Conservation (phyloP, 345 rosid species). For the Brassica juncea region DNA sequence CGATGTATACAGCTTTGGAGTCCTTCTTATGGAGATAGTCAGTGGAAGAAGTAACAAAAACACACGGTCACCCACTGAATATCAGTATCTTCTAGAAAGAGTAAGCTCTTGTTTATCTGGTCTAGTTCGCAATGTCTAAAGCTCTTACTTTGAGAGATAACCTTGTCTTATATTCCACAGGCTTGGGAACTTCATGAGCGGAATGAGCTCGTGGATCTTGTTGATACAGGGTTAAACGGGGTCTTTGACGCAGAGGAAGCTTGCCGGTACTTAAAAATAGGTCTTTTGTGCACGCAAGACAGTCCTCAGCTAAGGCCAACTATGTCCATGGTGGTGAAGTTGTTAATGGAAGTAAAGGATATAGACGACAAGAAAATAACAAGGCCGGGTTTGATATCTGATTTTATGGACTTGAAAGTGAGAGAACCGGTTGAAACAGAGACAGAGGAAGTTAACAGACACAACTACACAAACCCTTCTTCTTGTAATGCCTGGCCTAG, state of each 20-base stretch:
- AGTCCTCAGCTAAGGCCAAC: conserved; percentile 65
- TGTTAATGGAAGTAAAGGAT: conserved; percentile 51
- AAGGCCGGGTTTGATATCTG: conserved; percentile 73
- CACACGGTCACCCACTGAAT: conserved; percentile 62
- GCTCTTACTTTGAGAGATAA: background rate
- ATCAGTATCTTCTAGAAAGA: conserved; percentile 83
- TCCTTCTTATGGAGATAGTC: conserved; percentile 83
- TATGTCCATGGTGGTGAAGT: conserved; percentile 66
- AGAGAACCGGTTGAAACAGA: conserved; percentile 38
- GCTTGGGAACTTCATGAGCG: conserved; percentile 80
- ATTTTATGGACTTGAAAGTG: conserved; percentile 79
- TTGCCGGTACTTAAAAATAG: conserved; percentile 58
- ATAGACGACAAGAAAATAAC: conserved; percentile 44
- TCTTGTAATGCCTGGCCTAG: conserved; percentile 50
- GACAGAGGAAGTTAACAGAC: conserved; percentile 23
- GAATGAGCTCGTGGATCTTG: conserved; percentile 66
- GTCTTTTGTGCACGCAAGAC: conserved; percentile 81
- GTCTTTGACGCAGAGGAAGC: conserved; percentile 75
- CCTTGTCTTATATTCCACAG: conserved; percentile 41
- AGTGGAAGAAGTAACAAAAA: conserved; percentile 87
- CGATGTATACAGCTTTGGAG: conserved; percentile 88
- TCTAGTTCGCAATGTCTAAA: background rate
- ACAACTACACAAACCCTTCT: conserved; percentile 24
- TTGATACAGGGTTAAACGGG: conserved; percentile 55
- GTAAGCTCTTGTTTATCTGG: conserved; percentile 44